Conservation (phyloP, 1,284 basidiomycete genomes). For the Singerocomus rubriflavus region DNA sequence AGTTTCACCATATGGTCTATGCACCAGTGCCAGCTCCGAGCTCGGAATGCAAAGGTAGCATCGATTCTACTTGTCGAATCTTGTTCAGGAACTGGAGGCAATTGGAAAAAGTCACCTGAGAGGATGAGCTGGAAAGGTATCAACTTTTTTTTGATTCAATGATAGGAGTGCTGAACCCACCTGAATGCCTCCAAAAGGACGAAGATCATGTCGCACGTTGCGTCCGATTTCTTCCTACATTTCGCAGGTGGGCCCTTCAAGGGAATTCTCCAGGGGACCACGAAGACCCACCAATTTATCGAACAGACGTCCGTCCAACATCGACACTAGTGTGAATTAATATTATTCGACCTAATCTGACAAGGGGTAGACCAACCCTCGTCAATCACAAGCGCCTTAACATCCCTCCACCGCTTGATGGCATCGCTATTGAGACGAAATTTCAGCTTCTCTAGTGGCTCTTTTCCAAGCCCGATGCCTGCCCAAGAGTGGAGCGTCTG, state of each 20-base stretch:
- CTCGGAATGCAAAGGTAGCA: conserved; percentile 63
- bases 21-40: conserved; percentile 55
- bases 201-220: conserved; percentile 42
- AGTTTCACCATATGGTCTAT: conserved; percentile 38
- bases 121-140: conserved; percentile 53
- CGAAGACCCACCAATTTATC: conserved; percentile 57
- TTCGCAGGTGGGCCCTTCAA: neutral
- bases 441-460: conserved; percentile 46
- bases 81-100: conserved; percentile 67
- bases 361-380: conserved; percentile 48
- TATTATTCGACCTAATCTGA: neutral
- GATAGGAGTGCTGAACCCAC: conserved; percentile 28
- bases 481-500: conserved; percentile 77
- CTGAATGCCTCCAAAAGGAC: conserved; percentile 76
- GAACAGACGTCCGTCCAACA: conserved; percentile 57
- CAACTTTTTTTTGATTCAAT: neutral
- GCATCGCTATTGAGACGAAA: conserved; percentile 44
- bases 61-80: conserved; percentile 33
- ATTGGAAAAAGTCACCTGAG: conserved; percentile 80
- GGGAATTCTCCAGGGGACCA: neutral
- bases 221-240: conserved; percentile 44
- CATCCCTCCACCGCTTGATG: conserved; percentile 47
- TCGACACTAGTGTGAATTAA: conserved; percentile 43
- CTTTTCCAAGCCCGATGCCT: conserved; percentile 65
- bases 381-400: conserved; percentile 63